Evolutionary conservation across 331 rosid species (phyloP), one percentile per base, ranked within the genome.

Genomic region (Malus hybrid): DNA sequence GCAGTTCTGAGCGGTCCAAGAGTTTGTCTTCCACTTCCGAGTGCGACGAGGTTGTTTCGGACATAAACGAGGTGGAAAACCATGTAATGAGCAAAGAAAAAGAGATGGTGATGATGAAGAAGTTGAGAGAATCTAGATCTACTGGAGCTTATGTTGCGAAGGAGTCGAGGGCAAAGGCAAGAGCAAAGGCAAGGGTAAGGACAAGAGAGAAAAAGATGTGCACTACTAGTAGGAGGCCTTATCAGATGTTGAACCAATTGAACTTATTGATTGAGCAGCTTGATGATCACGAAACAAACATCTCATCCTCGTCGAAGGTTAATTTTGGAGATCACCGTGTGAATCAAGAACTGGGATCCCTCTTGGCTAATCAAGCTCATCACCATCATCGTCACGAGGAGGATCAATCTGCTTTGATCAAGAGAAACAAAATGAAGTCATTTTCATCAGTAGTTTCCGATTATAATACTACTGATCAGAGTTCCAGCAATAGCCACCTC

Each of bases 161-260:
- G 67, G 92, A 86, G 70, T 85, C 89, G 76, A 85, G 99, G 85
- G 93, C 82, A 31, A 94, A 83, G 78, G 97, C 99, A 18, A 89
- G 97, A 34, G 97, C 87, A 27, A 90, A 97, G 71, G 97, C 99
- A 29, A 90, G 97, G 57, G 97, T 86, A 79, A 90, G 97, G 77
- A 85, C 99, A 3, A 90, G 84, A 32, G 86, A 84, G 79, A 94
- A 87, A 66, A 12, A 29, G 79, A 82, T 82, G 78, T 65, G 77
- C 64, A 68, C 20, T n/a, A 66, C 48, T 34, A 71, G 70, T 69
- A 78, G 50, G 76, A 44, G 66, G 71, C 63, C 72, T 75, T 85
- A 79, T 67, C 90, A 83, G 80, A 85, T 70, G 29, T 39, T 72
- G 42, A 64, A 78, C 65, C 89, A 83, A 44, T 76, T 85, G 63